Evolutionary conservation across 495 filamentous ascomycete genomes (phyloP).

Genomic region (Daldinia loculata): DNA sequence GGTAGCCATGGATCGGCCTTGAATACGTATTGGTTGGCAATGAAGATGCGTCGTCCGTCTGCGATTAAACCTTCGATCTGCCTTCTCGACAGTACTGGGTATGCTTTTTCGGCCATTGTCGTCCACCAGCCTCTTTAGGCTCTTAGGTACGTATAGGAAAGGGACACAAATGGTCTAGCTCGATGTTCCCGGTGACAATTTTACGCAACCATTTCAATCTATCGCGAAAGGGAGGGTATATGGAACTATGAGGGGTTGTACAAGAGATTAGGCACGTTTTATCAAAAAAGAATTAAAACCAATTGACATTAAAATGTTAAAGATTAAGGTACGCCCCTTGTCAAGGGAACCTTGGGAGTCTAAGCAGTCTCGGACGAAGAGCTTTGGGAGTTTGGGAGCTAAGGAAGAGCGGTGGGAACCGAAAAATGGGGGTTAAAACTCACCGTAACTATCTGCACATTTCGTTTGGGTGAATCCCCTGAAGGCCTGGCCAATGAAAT

Average conservation of each 20-base stretch:
- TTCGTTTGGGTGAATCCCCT: slow-evolving; percentile 1
- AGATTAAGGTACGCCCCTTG: neutral
- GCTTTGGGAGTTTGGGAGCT: neutral
- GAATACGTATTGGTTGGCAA: slow-evolving; percentile 81
- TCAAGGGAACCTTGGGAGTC: neutral
- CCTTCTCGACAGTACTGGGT: slow-evolving; percentile 67
- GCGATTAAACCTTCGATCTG: slow-evolving; percentile 90
- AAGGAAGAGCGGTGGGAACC: neutral
- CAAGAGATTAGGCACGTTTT: neutral
- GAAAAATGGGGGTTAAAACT: neutral
- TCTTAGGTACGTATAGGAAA: neutral
- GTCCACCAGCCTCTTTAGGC: neutral
- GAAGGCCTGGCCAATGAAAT: neutral
- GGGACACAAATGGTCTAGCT: neutral
- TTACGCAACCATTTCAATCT: neutral
- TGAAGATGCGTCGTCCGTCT: slow-evolving; percentile 81
- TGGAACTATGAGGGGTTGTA: neutral
- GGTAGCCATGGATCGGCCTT: slow-evolving; percentile 87
- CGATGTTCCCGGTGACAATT: neutral
- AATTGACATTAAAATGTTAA: neutral
- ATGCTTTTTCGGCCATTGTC: slow-evolving; percentile 48
- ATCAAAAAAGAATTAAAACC: neutral
- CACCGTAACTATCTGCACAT: neutral
- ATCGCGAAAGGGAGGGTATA: neutral
- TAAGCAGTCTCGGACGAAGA: neutral